Percentiles rank a stretch among this genome's conserved stretches.
Conservation (phyloP, 169 alveolate genomes). For the Cryptosporidium sp. region DNA sequence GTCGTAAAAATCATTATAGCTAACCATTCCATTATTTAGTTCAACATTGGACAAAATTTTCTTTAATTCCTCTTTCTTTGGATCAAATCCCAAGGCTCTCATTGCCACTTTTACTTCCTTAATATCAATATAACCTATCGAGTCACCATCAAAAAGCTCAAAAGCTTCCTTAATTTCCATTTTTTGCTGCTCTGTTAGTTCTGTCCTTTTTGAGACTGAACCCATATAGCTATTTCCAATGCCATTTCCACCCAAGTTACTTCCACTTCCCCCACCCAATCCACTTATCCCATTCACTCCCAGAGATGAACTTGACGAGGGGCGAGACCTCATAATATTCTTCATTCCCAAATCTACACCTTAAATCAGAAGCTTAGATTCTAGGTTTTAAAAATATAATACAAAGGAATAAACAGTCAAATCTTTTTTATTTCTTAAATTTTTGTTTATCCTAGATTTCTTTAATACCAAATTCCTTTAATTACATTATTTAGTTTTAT, state of each 20-base stretch:
- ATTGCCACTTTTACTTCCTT: constrained; percentile 99
- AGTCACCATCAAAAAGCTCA: constrained; percentile 97
- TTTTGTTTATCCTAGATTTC: neutral
- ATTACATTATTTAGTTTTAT: neutral
- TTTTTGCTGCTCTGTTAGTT: constrained; percentile 87
- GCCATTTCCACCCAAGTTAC: constrained; percentile 47
- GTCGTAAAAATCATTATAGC: constrained; percentile 85
- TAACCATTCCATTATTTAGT: constrained; percentile 74
- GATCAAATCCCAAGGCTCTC: constrained; percentile 98
- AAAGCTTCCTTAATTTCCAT: constrained; percentile 98
- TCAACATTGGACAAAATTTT: constrained; percentile 86
- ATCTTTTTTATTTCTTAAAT: neutral
- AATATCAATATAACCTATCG: constrained; percentile 95
- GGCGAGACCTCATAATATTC: constrained; percentile 54
- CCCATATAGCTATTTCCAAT: constrained; percentile 20
- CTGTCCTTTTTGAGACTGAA: constrained; percentile 78
- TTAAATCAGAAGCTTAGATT: neutral
- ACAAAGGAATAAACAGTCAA: neutral
- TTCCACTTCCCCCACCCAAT: constrained; percentile 63
- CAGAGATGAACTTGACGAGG: constrained; percentile 54
- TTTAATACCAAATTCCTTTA: neutral
- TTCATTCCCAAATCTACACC: constrained; percentile 14
- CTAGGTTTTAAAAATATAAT: neutral
- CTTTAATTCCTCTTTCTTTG: constrained; percentile 94
- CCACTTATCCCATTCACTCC: constrained; percentile 29